Evolutionary conservation across 306 rosid species (phyloP).

Genomic region (Boehmeria nivea): DNA sequence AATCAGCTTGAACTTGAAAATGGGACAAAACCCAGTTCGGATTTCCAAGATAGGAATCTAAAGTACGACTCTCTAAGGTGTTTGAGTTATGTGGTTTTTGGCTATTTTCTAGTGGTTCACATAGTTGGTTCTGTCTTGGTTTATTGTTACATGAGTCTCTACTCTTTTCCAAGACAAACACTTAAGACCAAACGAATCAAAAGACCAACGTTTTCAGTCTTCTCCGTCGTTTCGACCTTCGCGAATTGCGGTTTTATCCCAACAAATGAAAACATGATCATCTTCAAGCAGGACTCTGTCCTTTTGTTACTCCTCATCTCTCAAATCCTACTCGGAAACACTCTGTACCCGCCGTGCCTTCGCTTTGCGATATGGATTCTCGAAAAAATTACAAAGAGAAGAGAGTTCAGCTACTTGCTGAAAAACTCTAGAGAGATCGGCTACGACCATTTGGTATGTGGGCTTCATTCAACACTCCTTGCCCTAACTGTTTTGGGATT

Average conservation of each 20-base stretch:
- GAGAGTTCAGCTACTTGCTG: slow-evolving; percentile 29
- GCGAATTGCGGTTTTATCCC: slow-evolving; percentile 65
- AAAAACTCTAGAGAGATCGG: slow-evolving; percentile 26
- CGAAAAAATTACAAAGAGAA: slow-evolving; percentile 31
- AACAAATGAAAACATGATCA: slow-evolving; percentile 67
- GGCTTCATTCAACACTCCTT: slow-evolving; percentile 24
- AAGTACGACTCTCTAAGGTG: slow-evolving; percentile 21
- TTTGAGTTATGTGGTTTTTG: slow-evolving; percentile 37
- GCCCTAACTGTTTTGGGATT: slow-evolving; percentile 40
- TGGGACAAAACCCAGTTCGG: not conserved
- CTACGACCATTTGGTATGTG: slow-evolving; percentile 39
- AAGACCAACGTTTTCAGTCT: slow-evolving; percentile 35
- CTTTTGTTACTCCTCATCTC: slow-evolving; percentile 44
- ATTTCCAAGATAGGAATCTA: slow-evolving; percentile 2
- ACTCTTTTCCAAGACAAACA: slow-evolving; percentile 30
- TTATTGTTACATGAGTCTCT: slow-evolving; percentile 20
- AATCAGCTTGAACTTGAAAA: too few species aligned
- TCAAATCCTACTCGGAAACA: slow-evolving; percentile 51
- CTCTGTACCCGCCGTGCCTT: slow-evolving; percentile 48
- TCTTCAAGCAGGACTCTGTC: slow-evolving; percentile 41
- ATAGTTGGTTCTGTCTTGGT: slow-evolving; percentile 29
- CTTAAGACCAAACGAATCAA: slow-evolving; percentile 28
- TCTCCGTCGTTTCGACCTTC: slow-evolving; percentile 54
- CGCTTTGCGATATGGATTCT: slow-evolving; percentile 28
- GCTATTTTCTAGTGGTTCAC: slow-evolving; percentile 30